Evolutionary conservation across 192 early-diverging fungal genomes (phyloP).

Genomic region (Coemansia asiatica): DNA sequence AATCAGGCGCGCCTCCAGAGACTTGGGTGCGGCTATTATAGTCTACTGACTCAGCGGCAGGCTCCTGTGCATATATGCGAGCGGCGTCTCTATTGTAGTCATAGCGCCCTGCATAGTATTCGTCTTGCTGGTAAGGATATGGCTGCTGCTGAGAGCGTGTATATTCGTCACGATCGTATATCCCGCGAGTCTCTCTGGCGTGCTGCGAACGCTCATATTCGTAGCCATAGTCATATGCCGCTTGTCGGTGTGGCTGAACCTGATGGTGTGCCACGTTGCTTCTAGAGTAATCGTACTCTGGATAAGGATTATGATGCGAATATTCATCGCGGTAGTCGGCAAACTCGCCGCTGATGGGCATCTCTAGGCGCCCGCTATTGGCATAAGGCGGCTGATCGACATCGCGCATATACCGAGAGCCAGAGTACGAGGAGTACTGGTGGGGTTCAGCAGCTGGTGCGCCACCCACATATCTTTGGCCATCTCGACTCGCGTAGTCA

Average conservation of each 20-base stretch:
- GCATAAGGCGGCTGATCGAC: conserved; percentile 4
- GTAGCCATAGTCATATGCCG: conserved; percentile 16
- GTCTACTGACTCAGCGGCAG: conserved; percentile 2
- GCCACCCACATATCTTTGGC: conserved; percentile 10
- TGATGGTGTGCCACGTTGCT: conserved; percentile 11
- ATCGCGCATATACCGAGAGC: conserved; percentile 10
- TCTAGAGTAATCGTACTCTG: conserved; percentile 27
- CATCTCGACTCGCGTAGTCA: conserved; percentile 16
- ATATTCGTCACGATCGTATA: conserved; percentile 24
- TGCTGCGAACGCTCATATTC: conserved; percentile 27
- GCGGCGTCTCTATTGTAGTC: conserved; percentile 5
- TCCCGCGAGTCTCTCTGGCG: conserved; percentile 6
- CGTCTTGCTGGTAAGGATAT: conserved; percentile 14
- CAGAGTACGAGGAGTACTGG: conserved; percentile 24
- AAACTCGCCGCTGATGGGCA: conserved; percentile 17
- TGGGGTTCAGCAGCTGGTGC: conserved; percentile 8
- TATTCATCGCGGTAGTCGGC: conserved; percentile 44
- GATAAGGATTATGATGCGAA: conserved; percentile 1
- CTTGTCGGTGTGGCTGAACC: conserved; percentile 13
- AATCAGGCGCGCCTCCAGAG: neutral
- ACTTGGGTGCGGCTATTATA: conserved; percentile 5
- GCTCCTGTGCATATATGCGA: conserved; percentile 13
- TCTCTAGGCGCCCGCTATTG: neutral
- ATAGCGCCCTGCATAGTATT: conserved; percentile 38
- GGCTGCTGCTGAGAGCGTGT: conserved; percentile 10